Evolutionary conservation across 352 stramenopile genomes (phyloP).

Genomic region (Globisporangium apiculatum): DNA sequence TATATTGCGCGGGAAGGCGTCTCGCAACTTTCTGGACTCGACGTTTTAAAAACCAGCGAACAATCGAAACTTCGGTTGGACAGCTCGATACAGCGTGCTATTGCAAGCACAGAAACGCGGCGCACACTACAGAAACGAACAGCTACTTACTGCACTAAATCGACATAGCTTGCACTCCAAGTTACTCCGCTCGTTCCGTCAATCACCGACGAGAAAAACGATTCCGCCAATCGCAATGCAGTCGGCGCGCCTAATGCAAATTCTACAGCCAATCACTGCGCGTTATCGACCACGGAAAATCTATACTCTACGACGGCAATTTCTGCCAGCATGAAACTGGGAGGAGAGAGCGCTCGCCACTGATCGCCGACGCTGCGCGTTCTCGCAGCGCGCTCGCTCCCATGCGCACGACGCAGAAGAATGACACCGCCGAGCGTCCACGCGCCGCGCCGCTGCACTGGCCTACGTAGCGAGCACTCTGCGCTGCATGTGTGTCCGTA

Average conservation of each 20-base stretch:
- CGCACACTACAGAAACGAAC: too few relatives aligned
- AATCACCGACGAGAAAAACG: neutral
- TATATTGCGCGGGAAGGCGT: neutral
- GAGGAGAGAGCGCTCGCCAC: neutral
- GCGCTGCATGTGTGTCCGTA: neutral
- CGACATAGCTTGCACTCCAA: too few relatives aligned
- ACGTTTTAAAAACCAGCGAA: too few relatives aligned
- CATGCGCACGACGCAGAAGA: constrained; percentile 1
- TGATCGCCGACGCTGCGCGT: neutral
- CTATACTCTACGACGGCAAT: too few relatives aligned
- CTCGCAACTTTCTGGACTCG: too few relatives aligned
- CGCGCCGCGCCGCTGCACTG: neutral
- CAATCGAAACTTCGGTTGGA: too few relatives aligned
- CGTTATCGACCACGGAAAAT: too few relatives aligned
- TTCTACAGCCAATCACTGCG: neutral
- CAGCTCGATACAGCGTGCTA: too few relatives aligned
- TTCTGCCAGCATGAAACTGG: neutral
- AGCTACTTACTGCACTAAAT: too few relatives aligned
- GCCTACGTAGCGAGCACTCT: neutral
- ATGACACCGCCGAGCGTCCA: neutral
- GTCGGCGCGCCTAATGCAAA: constrained; percentile 1
- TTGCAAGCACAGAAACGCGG: too few relatives aligned
- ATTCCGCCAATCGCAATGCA: constrained; percentile 7
- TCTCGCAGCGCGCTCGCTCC: neutral
- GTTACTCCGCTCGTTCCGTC: neutral